Conservation (phyloP, 208 protist species). For the Leishmania lainsoni region DNA sequence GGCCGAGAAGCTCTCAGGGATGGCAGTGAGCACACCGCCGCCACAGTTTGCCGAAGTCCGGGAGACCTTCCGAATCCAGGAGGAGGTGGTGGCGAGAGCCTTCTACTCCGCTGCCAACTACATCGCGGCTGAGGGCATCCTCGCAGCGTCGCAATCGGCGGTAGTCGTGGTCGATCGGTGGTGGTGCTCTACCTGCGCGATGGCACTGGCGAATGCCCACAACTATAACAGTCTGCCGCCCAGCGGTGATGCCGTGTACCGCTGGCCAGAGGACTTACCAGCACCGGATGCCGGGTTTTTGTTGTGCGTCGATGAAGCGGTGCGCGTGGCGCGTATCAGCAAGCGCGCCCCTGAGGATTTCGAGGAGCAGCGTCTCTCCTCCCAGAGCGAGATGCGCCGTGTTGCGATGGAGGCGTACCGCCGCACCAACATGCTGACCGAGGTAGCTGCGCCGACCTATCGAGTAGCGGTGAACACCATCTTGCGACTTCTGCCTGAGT, state of each 20-base stretch:
- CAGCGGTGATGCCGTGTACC: conserved; percentile 40
- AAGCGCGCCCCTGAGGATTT: conserved; percentile 56
- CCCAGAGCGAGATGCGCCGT: conserved; percentile 52
- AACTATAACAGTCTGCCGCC: conserved; percentile 39
- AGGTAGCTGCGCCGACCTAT: conserved; percentile 49
- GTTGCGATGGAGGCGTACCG: conserved; percentile 60
- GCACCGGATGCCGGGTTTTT: conserved; percentile 35
- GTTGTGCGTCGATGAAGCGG: conserved; percentile 58
- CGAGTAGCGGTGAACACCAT: conserved; percentile 60
- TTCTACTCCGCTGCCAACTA: conserved; percentile 84
- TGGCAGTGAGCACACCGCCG: conserved; percentile 53
- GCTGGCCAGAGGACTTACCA: conserved; percentile 58
- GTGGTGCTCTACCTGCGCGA: conserved; percentile 81
- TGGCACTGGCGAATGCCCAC: conserved; percentile 61
- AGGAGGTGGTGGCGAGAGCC: conserved; percentile 47
- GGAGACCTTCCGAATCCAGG: conserved; percentile 38
- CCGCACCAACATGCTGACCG: conserved; percentile 41
- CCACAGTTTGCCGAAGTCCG: conserved; percentile 48
- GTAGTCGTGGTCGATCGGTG: conserved; percentile 75
- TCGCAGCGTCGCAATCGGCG: not conserved
- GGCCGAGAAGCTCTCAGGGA: conserved; percentile 35
- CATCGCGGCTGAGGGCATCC: conserved; percentile 47
- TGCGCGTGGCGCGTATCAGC: conserved; percentile 55
- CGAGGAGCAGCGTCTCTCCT: conserved; percentile 60
- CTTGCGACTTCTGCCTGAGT: conserved; percentile 28